A percentile compares a stretch with the other conserved stretches of the same genome.
Evolutionary conservation across 2,329 filamentous ascomycete genomes (phyloP).

Genomic region (Sphaerulina populicola): DNA sequence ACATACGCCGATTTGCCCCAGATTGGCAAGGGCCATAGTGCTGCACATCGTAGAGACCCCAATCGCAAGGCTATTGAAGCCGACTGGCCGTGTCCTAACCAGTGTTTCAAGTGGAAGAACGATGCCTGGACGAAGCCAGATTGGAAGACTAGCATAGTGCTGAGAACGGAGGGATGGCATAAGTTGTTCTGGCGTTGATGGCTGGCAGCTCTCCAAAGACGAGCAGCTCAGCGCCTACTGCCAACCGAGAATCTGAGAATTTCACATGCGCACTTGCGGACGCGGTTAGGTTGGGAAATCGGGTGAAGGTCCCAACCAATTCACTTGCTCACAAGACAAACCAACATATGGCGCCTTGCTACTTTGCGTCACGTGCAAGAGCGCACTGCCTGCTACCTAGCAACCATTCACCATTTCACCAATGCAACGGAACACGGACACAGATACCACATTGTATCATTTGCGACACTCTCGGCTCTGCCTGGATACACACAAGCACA

Average conservation of each 20-base stretch:
- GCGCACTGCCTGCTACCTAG: background rate
- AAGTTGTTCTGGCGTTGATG: conserved; percentile 4
- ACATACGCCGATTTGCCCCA: conserved; percentile 3
- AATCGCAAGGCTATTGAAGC: background rate
- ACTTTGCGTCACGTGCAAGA: background rate
- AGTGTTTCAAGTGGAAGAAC: conserved; percentile 2
- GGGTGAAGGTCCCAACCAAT: background rate
- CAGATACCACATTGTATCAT: background rate
- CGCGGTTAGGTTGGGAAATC: background rate
- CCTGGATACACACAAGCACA: background rate
- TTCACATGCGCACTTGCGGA: background rate
- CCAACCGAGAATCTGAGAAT: background rate
- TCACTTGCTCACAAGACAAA: background rate
- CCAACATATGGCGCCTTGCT: background rate
- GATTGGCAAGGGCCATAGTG: conserved; percentile 5
- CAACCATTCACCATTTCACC: background rate
- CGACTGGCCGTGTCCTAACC: background rate
- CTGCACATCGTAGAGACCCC: conserved; percentile 4
- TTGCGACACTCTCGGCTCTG: background rate
- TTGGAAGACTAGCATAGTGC: conserved; percentile 7
- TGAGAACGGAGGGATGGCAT: conserved; percentile 1
- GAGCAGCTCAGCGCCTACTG: background rate
- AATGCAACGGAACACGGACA: background rate
- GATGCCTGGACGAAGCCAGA: conserved; percentile 5
- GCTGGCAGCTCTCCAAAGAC: background rate